A percentile compares a stretch with the other conserved stretches of the same genome.
phyloP scores from a whole-genome alignment of 192 early-diverging fungal genomes.

The Umbelopsis sp. region DNA sequence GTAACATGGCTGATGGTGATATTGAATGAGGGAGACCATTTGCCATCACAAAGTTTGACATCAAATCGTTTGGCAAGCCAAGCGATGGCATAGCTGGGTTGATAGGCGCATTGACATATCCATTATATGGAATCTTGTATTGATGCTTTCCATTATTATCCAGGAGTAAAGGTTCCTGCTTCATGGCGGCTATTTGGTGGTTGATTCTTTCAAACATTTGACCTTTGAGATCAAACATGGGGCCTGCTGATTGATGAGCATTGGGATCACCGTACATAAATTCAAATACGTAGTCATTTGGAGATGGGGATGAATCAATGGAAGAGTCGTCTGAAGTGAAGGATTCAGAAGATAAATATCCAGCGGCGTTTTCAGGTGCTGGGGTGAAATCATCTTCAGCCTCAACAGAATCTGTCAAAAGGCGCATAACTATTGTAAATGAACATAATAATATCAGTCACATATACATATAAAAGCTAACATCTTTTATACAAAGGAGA shows the following conservation, averaged over 20 bases:
- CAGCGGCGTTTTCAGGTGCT: conserved; percentile 19
- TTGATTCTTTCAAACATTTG: conserved; percentile 32
- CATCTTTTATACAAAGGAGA: too few species aligned
- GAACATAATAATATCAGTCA: neutral
- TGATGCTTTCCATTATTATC: neutral
- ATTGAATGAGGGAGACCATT: conserved; percentile 1
- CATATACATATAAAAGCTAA: too few species aligned
- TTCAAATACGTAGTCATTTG: conserved; percentile 42
- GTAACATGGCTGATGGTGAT: conserved; percentile 1
- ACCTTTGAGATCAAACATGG: conserved; percentile 36
- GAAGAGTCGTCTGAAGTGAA: conserved; percentile 42
- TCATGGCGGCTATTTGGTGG: neutral
- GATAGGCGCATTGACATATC: neutral
- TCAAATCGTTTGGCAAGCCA: conserved; percentile 3
- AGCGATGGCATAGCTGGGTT: neutral
- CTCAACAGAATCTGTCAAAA: conserved; percentile 49
- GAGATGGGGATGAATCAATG: conserved; percentile 34
- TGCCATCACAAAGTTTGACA: conserved; percentile 2
- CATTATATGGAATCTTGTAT: conserved; percentile 12
- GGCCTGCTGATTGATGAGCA: conserved; percentile 13
- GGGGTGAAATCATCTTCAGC: conserved; percentile 40
- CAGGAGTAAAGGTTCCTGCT: neutral
- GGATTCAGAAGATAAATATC: conserved; percentile 28
- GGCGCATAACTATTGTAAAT: conserved; percentile 43
- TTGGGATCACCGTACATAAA: conserved; percentile 33